A percentile compares a stretch with the other conserved stretches of the same genome.
These are phyloP conservation scores for Fraxinus cuspidata DNA, from an alignment of 257 asterid species.

Conservation along the genomic window DNA sequence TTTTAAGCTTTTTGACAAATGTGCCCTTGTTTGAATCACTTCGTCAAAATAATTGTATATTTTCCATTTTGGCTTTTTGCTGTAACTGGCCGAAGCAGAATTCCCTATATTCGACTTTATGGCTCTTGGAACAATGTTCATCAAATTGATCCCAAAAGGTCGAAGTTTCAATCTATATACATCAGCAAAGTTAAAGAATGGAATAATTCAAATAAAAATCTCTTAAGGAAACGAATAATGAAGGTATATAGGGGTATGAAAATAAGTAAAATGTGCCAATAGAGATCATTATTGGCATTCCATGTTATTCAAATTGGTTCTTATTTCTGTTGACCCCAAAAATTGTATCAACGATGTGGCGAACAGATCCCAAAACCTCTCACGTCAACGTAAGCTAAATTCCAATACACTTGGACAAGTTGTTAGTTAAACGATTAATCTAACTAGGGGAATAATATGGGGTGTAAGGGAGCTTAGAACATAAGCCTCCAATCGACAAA, in stretches of 20 bases:
- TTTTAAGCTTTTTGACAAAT: conserved; percentile 52
- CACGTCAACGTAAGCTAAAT: too few species aligned
- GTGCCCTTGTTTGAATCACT: conserved; percentile 51
- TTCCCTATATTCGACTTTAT: conserved; percentile 72
- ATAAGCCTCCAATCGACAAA: too few species aligned
- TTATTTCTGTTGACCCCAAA: too few species aligned
- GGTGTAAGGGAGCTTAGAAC: too few species aligned
- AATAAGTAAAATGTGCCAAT: not conserved
- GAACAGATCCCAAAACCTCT: too few species aligned
- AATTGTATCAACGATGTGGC: too few species aligned
- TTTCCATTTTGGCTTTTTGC: conserved; percentile 86
- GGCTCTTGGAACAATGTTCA: conserved; percentile 81
- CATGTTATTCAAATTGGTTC: not conserved
- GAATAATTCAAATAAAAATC: not conserved
- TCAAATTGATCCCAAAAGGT: conserved; percentile 65
- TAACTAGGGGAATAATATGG: too few species aligned
- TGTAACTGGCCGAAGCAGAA: conserved; percentile 54
- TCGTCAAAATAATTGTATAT: conserved; percentile 40
- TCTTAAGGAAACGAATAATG: not conserved
- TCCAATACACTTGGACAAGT: too few species aligned
- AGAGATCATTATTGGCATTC: not conserved
- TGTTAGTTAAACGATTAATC: too few species aligned
- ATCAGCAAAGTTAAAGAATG: not conserved
- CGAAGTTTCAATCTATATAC: conserved; percentile 42
- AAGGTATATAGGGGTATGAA: too few species aligned